Evolutionary conservation across 2,329 filamentous ascomycete species (phyloP), one percentile per base, ranked within the genome.

Genomic region (Epicoccum nigrum): DNA sequence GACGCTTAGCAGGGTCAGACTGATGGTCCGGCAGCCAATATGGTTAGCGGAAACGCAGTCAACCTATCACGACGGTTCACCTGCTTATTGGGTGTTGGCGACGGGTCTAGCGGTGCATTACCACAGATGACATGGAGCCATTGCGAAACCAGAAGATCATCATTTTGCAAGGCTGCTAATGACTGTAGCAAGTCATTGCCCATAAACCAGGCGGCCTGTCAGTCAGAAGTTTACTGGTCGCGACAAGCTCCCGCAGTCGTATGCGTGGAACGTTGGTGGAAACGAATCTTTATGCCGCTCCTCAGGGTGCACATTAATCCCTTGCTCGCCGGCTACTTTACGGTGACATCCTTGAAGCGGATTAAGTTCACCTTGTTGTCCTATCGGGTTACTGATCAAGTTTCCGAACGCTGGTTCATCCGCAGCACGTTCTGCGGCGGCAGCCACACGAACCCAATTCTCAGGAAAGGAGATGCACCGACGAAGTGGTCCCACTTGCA

Each of bases 21-120:
- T 34, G 33, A 39, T 52, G 30, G 49, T 44, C 44, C 38, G 38
- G 39, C 33, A 44, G 44, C 43, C 38, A 45, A 42, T 15, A 11
- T 34, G 30, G 38, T 43, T 52, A 47, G 49, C 39, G 38, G 27
- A 16, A 25, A 19, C 11, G 8, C 16, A 6, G n/a, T 19, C 31
- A 25, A 20, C 49, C 49, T 43, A 47, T 52, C 43, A 46, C 9
- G 17, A 7, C 8, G 4, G 19, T 7, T 16, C 27, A 25, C 32
- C 16, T 20, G 15, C 13, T 20, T 43, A 34, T 21, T n/a, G 27
- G 32, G 25, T 39, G 38, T 39, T 52, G 21, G 27, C 16, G 38
- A 43, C 6, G 27, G 27, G 21, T 27, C 43, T 39, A 40, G n/a
- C 21, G 25, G 19, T 17, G 31, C 37, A 21, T 32, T 32, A 37